Base-by-base conservation (phyloP, 345 rosid species). In the Citropsis articulata region DNA sequence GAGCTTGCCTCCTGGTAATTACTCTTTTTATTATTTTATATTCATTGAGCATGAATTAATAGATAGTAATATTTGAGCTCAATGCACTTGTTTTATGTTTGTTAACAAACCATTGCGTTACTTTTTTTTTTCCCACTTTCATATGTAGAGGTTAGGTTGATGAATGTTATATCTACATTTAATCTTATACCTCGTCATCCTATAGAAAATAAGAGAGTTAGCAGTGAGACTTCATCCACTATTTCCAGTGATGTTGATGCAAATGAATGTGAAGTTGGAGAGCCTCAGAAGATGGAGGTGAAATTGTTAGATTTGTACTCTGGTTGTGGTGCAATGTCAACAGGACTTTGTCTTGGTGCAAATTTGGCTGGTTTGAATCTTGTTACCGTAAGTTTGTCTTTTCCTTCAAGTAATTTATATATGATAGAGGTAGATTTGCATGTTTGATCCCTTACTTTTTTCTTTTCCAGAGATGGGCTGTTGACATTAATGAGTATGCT, bases 271-370 rank as follows among this genome's bases (percentile, higher is more conserved):
- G 55, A 25, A 50, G 64, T 33, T 8, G 69, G 6, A 36, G 71
- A 40, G 40, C 38, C 24, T 70, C 30, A 53, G 3, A 86, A 82
- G 65, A 62, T 69, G 24, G 85, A 85, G 69, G 80, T 80, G 19
- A 75, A 87, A 14, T 56, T 94, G 84, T 72, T 93, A 5, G 98
- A 94, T 73, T 84, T 93, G 70, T 93, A 94, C 76, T 86, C 91
- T 61, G 97, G 97, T 4, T 94, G 98, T 83, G 97, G 97, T 8
- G 97, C 93, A 9, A 91, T 94, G 97, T 93, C 98, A 1, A 94
- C 93, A 1, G 97, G 98, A 4, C 78, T 94, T 45, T 89, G 94
- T 75, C 86, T 91, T 22, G 96, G 98, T 22, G 91, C 97, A 40
- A 81, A 87, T 8, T 38, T 84, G 21, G 80, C 91, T 27, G 89